Evolutionary conservation across 108 stramenopile species (phyloP).

Genomic region (Bacterosira constricta): DNA sequence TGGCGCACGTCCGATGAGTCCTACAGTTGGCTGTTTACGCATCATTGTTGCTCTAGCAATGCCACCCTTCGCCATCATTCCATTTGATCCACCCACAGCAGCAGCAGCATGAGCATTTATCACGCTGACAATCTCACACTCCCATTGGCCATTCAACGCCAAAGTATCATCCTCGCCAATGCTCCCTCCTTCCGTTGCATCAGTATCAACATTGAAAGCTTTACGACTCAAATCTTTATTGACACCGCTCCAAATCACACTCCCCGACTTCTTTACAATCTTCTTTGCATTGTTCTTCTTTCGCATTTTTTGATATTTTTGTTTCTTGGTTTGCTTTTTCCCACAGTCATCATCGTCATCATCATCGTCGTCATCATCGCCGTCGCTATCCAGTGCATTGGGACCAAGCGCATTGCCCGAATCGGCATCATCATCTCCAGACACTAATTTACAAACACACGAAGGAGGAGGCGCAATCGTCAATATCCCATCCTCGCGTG

Average conservation of each 20-base stretch:
- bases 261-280: too few species aligned
- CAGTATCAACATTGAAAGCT: neutral
- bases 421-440: conserved; percentile 18
- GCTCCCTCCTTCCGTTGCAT: neutral
- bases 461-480: conserved; percentile 39
- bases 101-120: neutral
- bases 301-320: neutral
- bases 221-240: conserved; percentile 8
- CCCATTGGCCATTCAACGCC: conserved; percentile 33
- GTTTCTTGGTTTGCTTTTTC: conserved; percentile 6
- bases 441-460: conserved; percentile 14
- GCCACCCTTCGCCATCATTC: too few species aligned
- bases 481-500: conserved; percentile 63
- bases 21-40: neutral
- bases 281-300: neutral
- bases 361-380: conserved; percentile 23
- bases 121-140: conserved; percentile 18
- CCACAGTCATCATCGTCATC: conserved; percentile 18
- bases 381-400: too few species aligned
- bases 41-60: too few species aligned
- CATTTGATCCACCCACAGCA: neutral
- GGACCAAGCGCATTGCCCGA: conserved; percentile 12
- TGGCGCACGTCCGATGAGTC: neutral
- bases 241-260: conserved; percentile 22
- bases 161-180: conserved; percentile 18